Evolutionary conservation across 2,329 filamentous ascomycete genomes (phyloP), one percentile per base, ranked within the genome.

Genomic region (Colletotrichum nymphaeae): DNA sequence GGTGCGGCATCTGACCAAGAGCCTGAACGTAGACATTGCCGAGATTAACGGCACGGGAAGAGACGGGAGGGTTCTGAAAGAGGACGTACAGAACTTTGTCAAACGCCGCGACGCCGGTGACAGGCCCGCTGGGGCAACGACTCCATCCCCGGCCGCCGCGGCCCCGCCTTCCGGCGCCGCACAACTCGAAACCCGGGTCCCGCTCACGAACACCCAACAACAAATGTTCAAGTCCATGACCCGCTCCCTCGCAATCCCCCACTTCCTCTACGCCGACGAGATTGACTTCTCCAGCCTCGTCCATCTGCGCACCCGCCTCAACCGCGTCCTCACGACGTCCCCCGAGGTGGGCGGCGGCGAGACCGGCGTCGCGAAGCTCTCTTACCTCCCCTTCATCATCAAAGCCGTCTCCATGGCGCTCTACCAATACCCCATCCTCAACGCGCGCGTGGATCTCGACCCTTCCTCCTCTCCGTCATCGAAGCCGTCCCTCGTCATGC

Each of bases 151-250:
- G 46, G 4, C 7, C 55, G 19, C 73, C 55, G 14, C 74, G 49
- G 60, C 78, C 22, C 74, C 76, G 56, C 35, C 80, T 72, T 62
- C 78, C 71, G 68, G 78, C 74, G 69, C 78, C 55, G 77, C 82
- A 58, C 93, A 94, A 81, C 85, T 85, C 67, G 97, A 98, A 83
- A 93, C 91, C 9, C 83, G 87, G 2, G 87, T 93, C 37, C 86
- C 90, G 70, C 86, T 99, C 74, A 94, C 94, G 14, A 92, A 92
- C 49, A 93, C 94, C 16, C 96, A 98, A 84, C 88, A 90, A 49
- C 93, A 95, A 80, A 99, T 99, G 97, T 98, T 98, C 91, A 98
- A 97, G 86, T 90, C 92, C 73, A 99, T 99, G 97, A 98, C 96
- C 16, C 92, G 92, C 72, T 98, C 96, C 2, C 89, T 99, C 75